Percentiles rank a stretch among this genome's conserved stretches.
These are phyloP conservation scores for Striga hermonthica DNA, from an alignment of 305 asterid genomes.

Conservation along the genomic window DNA sequence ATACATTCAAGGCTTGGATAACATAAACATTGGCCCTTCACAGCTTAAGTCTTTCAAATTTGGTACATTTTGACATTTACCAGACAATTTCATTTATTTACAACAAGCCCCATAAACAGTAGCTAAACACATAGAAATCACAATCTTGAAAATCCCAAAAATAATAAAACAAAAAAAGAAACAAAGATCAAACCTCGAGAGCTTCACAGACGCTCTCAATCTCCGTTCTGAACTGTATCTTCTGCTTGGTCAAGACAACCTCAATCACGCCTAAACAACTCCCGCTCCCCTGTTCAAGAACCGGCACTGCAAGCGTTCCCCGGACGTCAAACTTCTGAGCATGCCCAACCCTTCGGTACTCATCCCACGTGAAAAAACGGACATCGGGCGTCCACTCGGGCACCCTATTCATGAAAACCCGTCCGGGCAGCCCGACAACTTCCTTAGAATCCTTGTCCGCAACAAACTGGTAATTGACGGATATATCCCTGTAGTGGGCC, in stretches of 20 bases:
- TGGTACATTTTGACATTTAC: too few species aligned
- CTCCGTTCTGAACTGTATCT: conserved; percentile 63
- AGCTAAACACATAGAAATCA: too few species aligned
- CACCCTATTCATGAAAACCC: conserved; percentile 69
- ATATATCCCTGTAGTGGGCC: conserved; percentile 78
- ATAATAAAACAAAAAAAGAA: background rate
- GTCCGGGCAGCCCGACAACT: conserved; percentile 79
- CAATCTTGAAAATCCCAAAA: background rate
- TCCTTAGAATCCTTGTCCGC: conserved; percentile 53
- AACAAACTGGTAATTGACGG: conserved; percentile 66
- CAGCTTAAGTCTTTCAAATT: too few species aligned
- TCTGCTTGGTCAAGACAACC: conserved; percentile 63
- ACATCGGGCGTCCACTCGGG: conserved; percentile 96
- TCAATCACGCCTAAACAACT: conserved; percentile 89
- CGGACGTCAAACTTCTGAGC: conserved; percentile 69
- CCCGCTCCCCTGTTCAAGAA: conserved; percentile 45
- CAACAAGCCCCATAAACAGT: too few species aligned
- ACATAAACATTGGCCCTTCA: too few species aligned
- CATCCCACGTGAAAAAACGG: conserved; percentile 57
- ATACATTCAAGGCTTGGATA: too few species aligned
- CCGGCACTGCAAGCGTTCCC: conserved; percentile 83
- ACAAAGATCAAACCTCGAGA: conserved; percentile 54
- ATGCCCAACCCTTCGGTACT: conserved; percentile 65
- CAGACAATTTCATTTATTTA: too few species aligned
- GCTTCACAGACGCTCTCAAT: conserved; percentile 66